Conservation (phyloP, 2,329 filamentous ascomycete species). For the Trichoderma koningii region DNA sequence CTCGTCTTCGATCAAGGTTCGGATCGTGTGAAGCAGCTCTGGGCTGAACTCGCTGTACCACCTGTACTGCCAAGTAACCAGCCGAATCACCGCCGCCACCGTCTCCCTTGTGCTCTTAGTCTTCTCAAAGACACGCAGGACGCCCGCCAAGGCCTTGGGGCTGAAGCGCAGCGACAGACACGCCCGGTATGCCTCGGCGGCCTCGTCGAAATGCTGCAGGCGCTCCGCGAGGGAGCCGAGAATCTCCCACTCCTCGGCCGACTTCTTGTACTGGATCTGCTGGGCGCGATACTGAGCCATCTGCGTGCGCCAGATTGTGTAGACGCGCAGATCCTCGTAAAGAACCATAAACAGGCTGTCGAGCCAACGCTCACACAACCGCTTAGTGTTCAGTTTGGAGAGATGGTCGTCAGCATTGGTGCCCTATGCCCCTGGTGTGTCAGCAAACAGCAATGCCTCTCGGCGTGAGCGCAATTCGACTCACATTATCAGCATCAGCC, state of each 20-base stretch:
- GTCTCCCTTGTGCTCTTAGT: conserved; percentile 78
- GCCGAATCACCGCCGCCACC: conserved; percentile 80
- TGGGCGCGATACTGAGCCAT: conserved; percentile 95
- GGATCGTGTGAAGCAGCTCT: conserved; percentile 80
- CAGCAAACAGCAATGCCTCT: conserved; percentile 31
- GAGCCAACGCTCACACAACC: conserved; percentile 94
- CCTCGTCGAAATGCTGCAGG: conserved; percentile 88
- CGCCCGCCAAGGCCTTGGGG: conserved; percentile 85
- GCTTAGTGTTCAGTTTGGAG: conserved; percentile 94
- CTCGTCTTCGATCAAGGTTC: conserved; percentile 94
- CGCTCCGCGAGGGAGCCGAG: conserved; percentile 89
- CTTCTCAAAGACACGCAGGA: conserved; percentile 77
- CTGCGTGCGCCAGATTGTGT: conserved; percentile 98
- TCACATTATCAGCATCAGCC: conserved; percentile 70
- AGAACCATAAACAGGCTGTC: conserved; percentile 99
- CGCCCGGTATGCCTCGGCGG: conserved; percentile 86
- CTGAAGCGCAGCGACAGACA: conserved; percentile 88
- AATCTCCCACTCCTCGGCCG: conserved; percentile 97
- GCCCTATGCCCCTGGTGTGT: conserved; percentile 45
- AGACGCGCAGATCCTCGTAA: conserved; percentile 95
- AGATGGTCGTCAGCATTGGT: conserved; percentile 71
- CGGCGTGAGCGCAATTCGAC: conserved; percentile 31
- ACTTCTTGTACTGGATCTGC: conserved; percentile 94
- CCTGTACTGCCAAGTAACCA: conserved; percentile 97
- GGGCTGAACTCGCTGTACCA: conserved; percentile 99